Evolutionary conservation across 805 yeast genomes (phyloP).

Genomic region (Cyberlindnera lachancei): DNA sequence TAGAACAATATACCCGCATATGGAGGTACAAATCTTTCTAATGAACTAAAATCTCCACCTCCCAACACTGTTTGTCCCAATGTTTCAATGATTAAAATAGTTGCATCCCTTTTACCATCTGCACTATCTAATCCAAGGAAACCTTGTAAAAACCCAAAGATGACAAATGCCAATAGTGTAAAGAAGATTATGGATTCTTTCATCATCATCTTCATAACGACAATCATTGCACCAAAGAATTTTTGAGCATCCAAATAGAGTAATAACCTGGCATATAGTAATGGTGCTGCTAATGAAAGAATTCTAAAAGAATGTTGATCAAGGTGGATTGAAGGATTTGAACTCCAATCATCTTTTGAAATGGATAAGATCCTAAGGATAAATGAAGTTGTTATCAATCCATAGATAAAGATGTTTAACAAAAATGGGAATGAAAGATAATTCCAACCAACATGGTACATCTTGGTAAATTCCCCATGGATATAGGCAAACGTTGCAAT

Average conservation of each 20-base stretch:
- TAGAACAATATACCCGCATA: conserved; percentile 78
- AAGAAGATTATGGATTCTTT: conserved; percentile 80
- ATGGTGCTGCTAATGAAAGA: conserved; percentile 74
- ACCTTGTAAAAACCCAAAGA: conserved; percentile 79
- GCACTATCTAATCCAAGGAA: conserved; percentile 82
- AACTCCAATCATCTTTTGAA: conserved; percentile 18
- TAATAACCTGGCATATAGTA: conserved; percentile 77
- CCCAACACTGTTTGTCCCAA: conserved; percentile 69
- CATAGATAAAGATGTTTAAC: conserved; percentile 66
- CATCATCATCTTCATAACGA: conserved; percentile 80
- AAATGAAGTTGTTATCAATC: conserved; percentile 44
- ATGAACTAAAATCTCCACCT: conserved; percentile 63
- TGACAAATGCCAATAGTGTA: conserved; percentile 59
- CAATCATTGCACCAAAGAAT: conserved; percentile 85
- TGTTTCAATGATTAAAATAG: conserved; percentile 52
- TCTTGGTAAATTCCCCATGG: conserved; percentile 59
- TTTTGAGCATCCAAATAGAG: conserved; percentile 70
- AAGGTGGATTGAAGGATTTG: conserved; percentile 22
- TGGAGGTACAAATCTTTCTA: conserved; percentile 72
- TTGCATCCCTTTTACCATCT: conserved; percentile 76
- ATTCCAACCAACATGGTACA: conserved; percentile 67
- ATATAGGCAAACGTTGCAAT: conserved; percentile 60
- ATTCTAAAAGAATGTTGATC: conserved; percentile 61
- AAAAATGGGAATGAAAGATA: conserved; percentile 75
- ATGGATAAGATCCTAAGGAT: conserved; percentile 40